Conservation (phyloP, 108 stramenopile species). For the Fragilariopsis cylindrus region DNA sequence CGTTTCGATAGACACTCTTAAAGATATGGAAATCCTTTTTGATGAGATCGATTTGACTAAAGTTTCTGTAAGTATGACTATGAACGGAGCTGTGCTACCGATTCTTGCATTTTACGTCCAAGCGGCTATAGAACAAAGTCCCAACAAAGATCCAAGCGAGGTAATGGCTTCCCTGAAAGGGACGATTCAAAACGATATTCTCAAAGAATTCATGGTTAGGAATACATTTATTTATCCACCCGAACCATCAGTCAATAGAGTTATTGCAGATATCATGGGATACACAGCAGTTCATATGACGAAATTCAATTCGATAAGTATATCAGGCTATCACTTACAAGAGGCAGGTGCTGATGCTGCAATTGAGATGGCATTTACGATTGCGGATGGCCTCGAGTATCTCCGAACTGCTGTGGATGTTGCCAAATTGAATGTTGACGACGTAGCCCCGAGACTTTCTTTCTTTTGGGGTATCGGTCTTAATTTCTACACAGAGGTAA, state of each 20-base stretch:
- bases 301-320: constrained; percentile 95
- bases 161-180: constrained; percentile 73
- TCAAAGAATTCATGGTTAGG: constrained; percentile 98
- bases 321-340: constrained; percentile 99
- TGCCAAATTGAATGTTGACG: constrained; percentile 91
- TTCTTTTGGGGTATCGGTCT: constrained; percentile 99
- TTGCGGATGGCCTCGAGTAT: constrained; percentile 96
- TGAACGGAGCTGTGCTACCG: constrained; percentile 98
- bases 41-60: constrained; percentile 94
- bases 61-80: constrained; percentile 95
- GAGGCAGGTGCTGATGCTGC: constrained; percentile 98
- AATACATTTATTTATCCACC: constrained; percentile 99
- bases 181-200: constrained; percentile 99
- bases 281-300: constrained; percentile 95
- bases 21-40: constrained; percentile 97
- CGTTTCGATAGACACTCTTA: constrained; percentile 92
- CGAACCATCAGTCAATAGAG: constrained; percentile 80
- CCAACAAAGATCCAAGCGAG: constrained; percentile 40
- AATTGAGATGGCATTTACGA: constrained; percentile 96
- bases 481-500: constrained; percentile 92
- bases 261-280: constrained; percentile 94
- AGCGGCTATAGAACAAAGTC: constrained; percentile 81
- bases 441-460: constrained; percentile 92
- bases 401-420: constrained; percentile 81
- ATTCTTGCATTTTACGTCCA: constrained; percentile 95